These are phyloP conservation scores for Lactifluus piperatus DNA, from an alignment of 768 basidiomycete species.

Conservation along the genomic window DNA sequence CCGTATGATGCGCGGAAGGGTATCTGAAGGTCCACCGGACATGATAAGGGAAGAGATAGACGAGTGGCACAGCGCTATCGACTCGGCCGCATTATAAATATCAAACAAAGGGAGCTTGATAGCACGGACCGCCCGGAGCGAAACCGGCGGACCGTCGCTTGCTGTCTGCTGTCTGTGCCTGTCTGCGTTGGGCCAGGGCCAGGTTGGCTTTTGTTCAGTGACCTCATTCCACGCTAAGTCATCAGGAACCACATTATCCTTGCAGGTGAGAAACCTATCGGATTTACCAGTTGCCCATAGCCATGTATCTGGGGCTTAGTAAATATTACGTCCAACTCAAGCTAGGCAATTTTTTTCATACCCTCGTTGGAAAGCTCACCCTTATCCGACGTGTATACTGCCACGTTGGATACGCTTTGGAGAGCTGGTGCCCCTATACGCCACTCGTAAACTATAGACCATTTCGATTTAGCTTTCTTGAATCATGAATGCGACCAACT, in stretches of 20 bases:
- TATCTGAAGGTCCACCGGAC: conserved; percentile 28
- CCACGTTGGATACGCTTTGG: not conserved
- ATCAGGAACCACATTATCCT: not conserved
- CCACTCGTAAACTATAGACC: not conserved
- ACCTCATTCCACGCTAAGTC: not conserved
- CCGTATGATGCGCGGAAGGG: conserved; percentile 31
- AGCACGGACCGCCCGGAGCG: conserved; percentile 1
- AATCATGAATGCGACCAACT: not conserved
- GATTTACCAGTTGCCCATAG: not conserved
- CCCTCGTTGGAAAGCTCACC: not conserved
- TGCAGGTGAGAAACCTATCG: not conserved
- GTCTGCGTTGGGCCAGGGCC: not conserved
- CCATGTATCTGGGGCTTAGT: not conserved
- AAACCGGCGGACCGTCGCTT: not conserved
- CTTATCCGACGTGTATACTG: not conserved
- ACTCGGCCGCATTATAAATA: not conserved
- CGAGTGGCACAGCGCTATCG: not conserved
- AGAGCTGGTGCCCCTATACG: not conserved
- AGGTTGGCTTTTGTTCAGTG: not conserved
- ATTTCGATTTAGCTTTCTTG: not conserved
- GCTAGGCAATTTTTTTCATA: not conserved
- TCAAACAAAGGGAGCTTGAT: not conserved
- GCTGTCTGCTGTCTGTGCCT: not conserved
- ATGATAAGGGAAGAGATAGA: conserved; percentile 27
- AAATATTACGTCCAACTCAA: not conserved